These are phyloP conservation scores for Colletotrichum godetiae DNA, from an alignment of 2,329 filamentous ascomycete genomes.

Conservation along the genomic window DNA sequence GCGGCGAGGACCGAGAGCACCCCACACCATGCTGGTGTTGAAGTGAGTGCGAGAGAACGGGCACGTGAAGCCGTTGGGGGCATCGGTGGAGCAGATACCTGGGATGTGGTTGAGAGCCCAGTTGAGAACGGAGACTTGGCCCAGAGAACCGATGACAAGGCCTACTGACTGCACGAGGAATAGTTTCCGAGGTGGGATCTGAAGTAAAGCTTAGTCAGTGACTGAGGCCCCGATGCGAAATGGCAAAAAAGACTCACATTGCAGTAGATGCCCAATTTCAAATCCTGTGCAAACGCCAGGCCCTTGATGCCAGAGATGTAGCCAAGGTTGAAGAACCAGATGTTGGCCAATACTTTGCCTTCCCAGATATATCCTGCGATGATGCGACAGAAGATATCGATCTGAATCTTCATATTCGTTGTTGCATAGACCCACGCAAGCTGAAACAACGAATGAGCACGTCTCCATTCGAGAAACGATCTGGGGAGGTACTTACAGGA, in stretches of 20 bases:
- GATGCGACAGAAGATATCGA: conserved; percentile 57
- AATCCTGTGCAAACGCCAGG: conserved; percentile 53
- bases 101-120: conserved; percentile 57
- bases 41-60: conserved; percentile 54
- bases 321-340: conserved; percentile 50
- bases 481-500: conserved; percentile 47
- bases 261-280: conserved; percentile 58
- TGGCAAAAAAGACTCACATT: conserved; percentile 38
- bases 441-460: conserved; percentile 25
- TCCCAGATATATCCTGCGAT: conserved; percentile 57
- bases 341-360: conserved; percentile 53
- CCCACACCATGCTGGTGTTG: conserved; percentile 67
- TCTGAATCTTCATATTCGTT: conserved; percentile 55
- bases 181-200: conserved; percentile 54
- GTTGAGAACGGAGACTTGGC: conserved; percentile 53
- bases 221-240: too few species aligned
- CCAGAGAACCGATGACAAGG: conserved; percentile 54
- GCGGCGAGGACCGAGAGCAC: conserved; percentile 64
- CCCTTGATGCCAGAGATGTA: conserved; percentile 56
- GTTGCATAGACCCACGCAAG: conserved; percentile 50
- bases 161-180: conserved; percentile 57
- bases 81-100: conserved; percentile 57
- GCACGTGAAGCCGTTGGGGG: conserved; percentile 59
- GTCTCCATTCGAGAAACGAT: conserved; percentile 36
- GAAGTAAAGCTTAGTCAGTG: too few species aligned